Evolutionary conservation across 75 land plant species (phyloP).

Genomic region (Cryptomeria japonica): DNA sequence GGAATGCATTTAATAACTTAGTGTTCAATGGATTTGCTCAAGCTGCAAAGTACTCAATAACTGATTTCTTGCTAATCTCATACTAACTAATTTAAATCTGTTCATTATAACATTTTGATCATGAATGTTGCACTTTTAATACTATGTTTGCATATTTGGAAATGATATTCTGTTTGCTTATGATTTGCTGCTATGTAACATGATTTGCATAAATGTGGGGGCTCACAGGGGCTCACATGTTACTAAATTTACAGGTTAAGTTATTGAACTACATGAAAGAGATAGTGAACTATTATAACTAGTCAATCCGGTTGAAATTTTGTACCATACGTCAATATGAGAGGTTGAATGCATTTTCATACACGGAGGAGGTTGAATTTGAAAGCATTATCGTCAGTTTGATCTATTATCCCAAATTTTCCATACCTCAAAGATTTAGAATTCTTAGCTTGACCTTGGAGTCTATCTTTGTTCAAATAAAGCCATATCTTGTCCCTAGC

Average conservation of each 20-base stretch:
- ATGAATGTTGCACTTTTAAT: neutral
- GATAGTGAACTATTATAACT: neutral
- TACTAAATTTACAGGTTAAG: neutral
- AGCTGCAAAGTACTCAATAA: neutral
- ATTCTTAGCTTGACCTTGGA: neutral
- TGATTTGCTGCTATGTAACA: neutral
- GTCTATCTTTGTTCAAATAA: neutral
- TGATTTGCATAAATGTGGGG: neutral
- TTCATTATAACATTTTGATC: neutral
- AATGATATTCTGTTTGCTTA: neutral
- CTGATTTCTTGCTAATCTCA: neutral
- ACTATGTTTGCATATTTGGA: neutral
- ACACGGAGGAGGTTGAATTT: neutral
- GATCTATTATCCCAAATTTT: neutral
- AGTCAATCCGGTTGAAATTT: neutral
- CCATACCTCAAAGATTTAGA: neutral
- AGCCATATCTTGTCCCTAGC: neutral
- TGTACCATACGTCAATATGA: neutral
- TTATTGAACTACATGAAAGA: neutral
- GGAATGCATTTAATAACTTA: neutral
- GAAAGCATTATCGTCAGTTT: neutral
- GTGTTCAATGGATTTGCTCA: neutral
- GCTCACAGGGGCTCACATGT: neutral
- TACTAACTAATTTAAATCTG: neutral
- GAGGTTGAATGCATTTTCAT: neutral